Evolutionary conservation across 2,329 filamentous ascomycete species (phyloP), one percentile per base, ranked within the genome.

Genomic region (Annulohypoxylon truncatum): DNA sequence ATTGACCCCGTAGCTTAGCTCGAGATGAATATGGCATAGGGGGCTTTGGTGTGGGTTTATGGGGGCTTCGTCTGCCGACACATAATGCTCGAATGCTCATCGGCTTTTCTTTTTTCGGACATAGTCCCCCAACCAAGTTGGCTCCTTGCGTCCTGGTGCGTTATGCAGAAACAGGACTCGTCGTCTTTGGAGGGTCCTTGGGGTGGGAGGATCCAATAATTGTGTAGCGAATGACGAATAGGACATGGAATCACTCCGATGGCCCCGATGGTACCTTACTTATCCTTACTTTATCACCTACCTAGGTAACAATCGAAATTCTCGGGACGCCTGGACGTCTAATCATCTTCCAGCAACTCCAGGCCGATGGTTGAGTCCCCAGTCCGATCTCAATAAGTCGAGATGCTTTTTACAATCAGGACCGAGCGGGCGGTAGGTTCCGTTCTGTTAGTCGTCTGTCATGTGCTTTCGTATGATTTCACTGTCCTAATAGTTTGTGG

Each of bases 61-160:
- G 35, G 29, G 20, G n/a, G 22, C n/a, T 42, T 54, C n/a, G 26
- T 47, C 53, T 33, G 40, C 42, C 42, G 53, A 56, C 18, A 56
- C 40, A 46, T 1, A n/a, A n/a, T 29, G 40, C 28, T 56, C 40
- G 28, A 44, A 31, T 31, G 42, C 48, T 47, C 26, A 57, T 64
- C 67, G 48, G 29, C 26, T 61, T 48, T 66, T 48, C 64, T 53
- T 38, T 48, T 69, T 67, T 38, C 42, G 56, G 63, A 59, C 47
- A 38, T 29, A 22, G 61, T 38, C 44, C 40, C 10, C 60, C 51
- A 50, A 58, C 28, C 28, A 13, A 47, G 33, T 35, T 53, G 18
- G 42, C 67, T 64, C 67, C 64, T 67, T 69, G 64, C 67, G 47
- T 69, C 67, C 42, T 61, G 61, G 61, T 50, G 53, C 50, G 57